Base-by-base conservation (phyloP, 345 rosid species). In the rapeseed (Brassica napus) region DNA sequence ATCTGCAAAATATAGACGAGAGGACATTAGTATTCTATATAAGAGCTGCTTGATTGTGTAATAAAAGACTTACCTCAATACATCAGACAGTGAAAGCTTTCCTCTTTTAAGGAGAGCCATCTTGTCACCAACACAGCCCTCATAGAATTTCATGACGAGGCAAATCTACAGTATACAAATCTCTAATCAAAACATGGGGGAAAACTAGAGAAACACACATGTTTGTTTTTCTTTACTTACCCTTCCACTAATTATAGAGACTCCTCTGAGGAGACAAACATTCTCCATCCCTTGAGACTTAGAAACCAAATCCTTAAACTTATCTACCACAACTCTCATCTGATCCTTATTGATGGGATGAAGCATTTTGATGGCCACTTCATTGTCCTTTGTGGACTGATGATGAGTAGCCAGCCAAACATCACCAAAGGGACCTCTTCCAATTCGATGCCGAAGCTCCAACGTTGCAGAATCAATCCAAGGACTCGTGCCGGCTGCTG, bases 361-460 rank as follows among this genome's bases (percentile, higher is more conserved):
- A 57, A 95, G 82, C 92, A 93, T 87, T 86, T 95, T 95, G 69
- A 93, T 81, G 69, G 93, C 93, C 21, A 95, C 96, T 84, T 95
- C 99, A 74, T 85, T 91, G 81, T 89, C 96, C 7, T 82, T 80
- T 8, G 85, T 84, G 0, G 88, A 88, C 55, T 76, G 91, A 82
- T 91, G 91, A 86, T 80, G 89, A 70, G 99, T 95, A 60, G 94
- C 98, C 61, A 95, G 81, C 97, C 97, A 95, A 72, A 89, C 94
- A 83, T 95, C 99, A 31, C 99, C 98, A 74, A 93, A 95, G 12
- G 89, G 87, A 11, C 99, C 99, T 86, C 98, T 86, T 70, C 99
- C 99, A 42, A 95, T 91, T 28, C 98, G 87, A 76, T 95, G 98
- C 35, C 94, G 84, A 65, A 91, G 93, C 84, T 88, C 93, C 84